Percentiles rank a stretch among this genome's conserved stretches.
Conservation (phyloP, 371 early-diverging fungal genomes). For the Mucor racemosus region DNA sequence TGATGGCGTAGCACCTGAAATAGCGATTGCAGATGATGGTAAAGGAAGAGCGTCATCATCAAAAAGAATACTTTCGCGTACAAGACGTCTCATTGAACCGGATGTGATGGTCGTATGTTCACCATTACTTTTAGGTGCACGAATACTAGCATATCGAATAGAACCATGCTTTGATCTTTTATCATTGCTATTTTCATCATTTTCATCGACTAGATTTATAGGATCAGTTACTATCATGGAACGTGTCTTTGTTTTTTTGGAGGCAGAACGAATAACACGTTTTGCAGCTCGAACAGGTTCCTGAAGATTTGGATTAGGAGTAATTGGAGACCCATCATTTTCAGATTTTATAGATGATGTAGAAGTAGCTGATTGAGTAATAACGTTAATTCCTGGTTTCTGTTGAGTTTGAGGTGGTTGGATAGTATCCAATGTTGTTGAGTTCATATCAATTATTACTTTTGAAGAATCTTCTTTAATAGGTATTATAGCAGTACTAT, state of each 20-base stretch:
- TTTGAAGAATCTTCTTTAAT: neutral
- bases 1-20: neutral
- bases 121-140: conserved; percentile 13
- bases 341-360: neutral
- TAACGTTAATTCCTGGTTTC: neutral
- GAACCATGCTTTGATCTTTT: conserved; percentile 15
- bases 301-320: conserved; percentile 15
- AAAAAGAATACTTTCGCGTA: conserved; percentile 39
- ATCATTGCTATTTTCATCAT: neutral
- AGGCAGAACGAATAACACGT: conserved; percentile 28
- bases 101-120: conserved; percentile 37
- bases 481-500: neutral
- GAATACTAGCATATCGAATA: conserved; percentile 17
- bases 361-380: neutral
- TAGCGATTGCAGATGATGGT: conserved; percentile 11
- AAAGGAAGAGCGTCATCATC: conserved; percentile 12
- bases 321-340: conserved; percentile 17
- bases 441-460: neutral
- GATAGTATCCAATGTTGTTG: neutral
- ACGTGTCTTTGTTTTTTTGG: conserved; percentile 26
- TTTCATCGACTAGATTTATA: neutral
- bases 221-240: conserved; percentile 18
- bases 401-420: neutral
- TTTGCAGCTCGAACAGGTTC: conserved; percentile 25
- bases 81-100: conserved; percentile 42